Evolutionary conservation across 768 basidiomycete species (phyloP).

Genomic region (Rhodotorula sphaerocarpa): DNA sequence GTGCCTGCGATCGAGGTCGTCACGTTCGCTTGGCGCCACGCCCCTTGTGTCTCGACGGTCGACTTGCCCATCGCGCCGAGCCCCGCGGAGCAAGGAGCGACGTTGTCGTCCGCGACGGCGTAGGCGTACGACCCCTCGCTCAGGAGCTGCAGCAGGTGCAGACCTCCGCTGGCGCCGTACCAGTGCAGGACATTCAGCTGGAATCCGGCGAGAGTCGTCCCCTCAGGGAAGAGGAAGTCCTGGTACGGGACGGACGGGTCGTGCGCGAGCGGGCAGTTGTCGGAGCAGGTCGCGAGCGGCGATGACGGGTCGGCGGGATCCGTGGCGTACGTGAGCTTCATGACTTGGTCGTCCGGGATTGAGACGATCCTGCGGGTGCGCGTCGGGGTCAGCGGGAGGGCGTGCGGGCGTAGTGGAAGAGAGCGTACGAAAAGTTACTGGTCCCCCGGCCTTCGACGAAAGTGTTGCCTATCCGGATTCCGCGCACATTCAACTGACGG

Average conservation of each 20-base stretch:
- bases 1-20: conserved; percentile 54
- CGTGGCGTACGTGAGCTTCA: conserved; percentile 59
- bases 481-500: conserved; percentile 62
- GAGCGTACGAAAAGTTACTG: conserved; percentile 61
- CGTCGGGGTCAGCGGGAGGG: neutral
- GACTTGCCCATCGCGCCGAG: conserved; percentile 17
- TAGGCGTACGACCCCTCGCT: conserved; percentile 58
- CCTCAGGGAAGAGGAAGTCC: conserved; percentile 73
- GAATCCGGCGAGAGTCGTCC: conserved; percentile 70
- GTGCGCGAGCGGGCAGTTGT: conserved; percentile 68
- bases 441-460: conserved; percentile 73
- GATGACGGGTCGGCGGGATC: conserved; percentile 55
- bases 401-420: neutral
- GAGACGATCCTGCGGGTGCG: conserved; percentile 44
- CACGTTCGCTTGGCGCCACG: conserved; percentile 56
- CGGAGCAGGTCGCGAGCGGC: conserved; percentile 66
- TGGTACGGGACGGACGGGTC: conserved; percentile 74
- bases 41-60: conserved; percentile 45
- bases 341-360: conserved; percentile 78
- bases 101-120: conserved; percentile 30
- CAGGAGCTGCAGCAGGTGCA: conserved; percentile 85
- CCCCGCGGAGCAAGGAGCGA: conserved; percentile 31
- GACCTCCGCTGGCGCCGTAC: conserved; percentile 65
- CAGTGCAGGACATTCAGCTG: conserved; percentile 72
- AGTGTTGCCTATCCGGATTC: conserved; percentile 84